Percentiles rank a stretch among this genome's conserved stretches.
Conservation (phyloP, 2,329 filamentous ascomycete genomes). For the Neospermospora avenae region DNA sequence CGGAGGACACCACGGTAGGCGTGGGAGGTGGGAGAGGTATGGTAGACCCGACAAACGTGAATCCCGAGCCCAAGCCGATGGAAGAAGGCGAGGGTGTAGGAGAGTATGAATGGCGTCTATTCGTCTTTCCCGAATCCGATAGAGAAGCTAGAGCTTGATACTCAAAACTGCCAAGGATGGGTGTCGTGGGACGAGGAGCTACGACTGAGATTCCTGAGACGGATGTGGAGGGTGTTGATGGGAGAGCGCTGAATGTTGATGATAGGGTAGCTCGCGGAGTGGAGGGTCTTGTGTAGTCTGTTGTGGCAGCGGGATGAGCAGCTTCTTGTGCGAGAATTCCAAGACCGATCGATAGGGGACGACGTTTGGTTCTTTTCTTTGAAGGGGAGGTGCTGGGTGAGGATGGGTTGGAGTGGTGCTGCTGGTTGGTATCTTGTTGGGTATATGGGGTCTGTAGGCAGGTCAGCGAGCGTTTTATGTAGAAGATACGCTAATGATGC, state of each 20-base stretch:
- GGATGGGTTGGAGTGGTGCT: neutral
- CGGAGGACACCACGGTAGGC: neutral
- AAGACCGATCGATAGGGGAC: slow-evolving; percentile 12
- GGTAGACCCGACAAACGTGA: neutral
- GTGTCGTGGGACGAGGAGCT: neutral
- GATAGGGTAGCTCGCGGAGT: neutral
- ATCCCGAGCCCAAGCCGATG: neutral
- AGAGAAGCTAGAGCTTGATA: neutral
- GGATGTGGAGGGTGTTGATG: neutral
- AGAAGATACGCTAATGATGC: neutral
- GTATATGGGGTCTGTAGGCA: neutral
- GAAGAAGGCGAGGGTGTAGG: neutral
- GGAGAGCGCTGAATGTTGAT: neutral
- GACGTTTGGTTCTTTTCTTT: neutral
- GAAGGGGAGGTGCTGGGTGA: neutral
- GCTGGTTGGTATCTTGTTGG: neutral
- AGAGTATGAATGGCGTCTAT: slow-evolving; percentile 1
- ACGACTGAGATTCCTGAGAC: neutral
- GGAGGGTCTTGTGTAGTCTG: neutral
- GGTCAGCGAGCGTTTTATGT: neutral
- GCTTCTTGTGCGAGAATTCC: slow-evolving; percentile 10
- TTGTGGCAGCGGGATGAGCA: neutral
- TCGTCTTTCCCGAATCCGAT: neutral
- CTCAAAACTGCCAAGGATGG: neutral
- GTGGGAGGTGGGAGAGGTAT: neutral